Evolutionary conservation across 352 stramenopile species (phyloP), one percentile per base, ranked within the genome.

Genomic region (Phytophthora litchii): DNA sequence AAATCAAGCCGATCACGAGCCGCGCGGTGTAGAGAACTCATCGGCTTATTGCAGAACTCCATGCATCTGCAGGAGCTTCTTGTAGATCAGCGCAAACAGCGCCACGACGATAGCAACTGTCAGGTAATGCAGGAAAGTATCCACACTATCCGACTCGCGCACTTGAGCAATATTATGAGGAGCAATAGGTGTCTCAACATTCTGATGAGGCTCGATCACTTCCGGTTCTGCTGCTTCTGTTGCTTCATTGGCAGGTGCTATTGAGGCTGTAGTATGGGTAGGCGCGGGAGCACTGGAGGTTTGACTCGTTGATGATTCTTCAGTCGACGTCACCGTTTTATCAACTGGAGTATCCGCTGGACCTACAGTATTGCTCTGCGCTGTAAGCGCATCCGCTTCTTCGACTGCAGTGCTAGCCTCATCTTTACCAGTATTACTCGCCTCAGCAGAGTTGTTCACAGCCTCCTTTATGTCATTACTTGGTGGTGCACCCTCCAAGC

Each of bases 51-150:
- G 76, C 8, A 90, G 42, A 13, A 91, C 57, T 31, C 84, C 84
- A 31, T 93, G 77, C 58, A 80, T 73, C 57, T 93, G 83, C 21
- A 93, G 63, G n/a, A 93, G 64, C 52, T 89, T 89, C 60, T 88
- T 90, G 71, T 93, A 93, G 16, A 93, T 54, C 21, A 93, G 41
- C 0, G 80, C 84, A 51, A 93, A 86, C 10, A 93, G 64, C 27
- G 81, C 84, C 4, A 91, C 67, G 4, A 86, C 67, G 10, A 91
- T 74, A 4, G 71, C 81, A 27, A 88, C 51, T 11, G 76, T 87
- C 34, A 93, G 31, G 50, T 91, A 91, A 56, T 91, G 80, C 45
- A 93, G 55, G 29, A 93, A 62, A 0, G 67, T 77, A 54, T 93
- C 84, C 35, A 91, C 52, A 29, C 60, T 70, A 51, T 82, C 75